These are phyloP conservation scores for Tanozyma kutaoensis DNA, from an alignment of 805 yeast species.

Conservation along the genomic window DNA sequence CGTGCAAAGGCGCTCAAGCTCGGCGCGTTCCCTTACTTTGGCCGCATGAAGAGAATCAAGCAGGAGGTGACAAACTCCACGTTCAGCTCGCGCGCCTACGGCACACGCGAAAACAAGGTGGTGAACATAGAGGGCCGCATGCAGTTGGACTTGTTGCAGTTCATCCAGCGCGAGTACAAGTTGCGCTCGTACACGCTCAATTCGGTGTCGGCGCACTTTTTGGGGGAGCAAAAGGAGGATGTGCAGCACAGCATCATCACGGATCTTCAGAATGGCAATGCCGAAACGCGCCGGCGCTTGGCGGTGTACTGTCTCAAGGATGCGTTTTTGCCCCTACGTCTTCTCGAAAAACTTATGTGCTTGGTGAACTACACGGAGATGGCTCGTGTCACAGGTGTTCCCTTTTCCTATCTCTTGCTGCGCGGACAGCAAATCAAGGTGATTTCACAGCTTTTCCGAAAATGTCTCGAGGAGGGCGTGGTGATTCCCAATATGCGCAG, in stretches of 20 bases:
- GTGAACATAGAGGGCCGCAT: constrained; percentile 92
- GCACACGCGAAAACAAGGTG: constrained; percentile 85
- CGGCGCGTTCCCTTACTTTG: constrained; percentile 70
- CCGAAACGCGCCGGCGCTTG: constrained; percentile 85
- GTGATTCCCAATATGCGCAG: constrained; percentile 84
- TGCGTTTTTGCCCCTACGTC: constrained; percentile 81
- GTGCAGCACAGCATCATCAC: constrained; percentile 96
- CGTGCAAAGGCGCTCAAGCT: constrained; percentile 68
- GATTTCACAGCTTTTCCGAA: constrained; percentile 86
- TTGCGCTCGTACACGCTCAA: constrained; percentile 88
- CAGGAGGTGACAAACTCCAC: constrained; percentile 74
- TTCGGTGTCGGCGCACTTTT: constrained; percentile 86
- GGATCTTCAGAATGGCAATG: constrained; percentile 81
- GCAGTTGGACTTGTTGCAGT: constrained; percentile 87
- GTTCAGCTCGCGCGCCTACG: constrained; percentile 91
- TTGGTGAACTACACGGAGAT: constrained; percentile 94
- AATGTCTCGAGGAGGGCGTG: constrained; percentile 75
- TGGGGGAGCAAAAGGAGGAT: constrained; percentile 95
- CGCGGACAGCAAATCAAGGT: constrained; percentile 98
- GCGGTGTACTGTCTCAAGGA: constrained; percentile 97
- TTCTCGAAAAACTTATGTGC: constrained; percentile 90
- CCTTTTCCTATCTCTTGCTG: constrained; percentile 74
- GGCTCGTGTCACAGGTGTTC: constrained; percentile 99
- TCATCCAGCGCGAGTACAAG: constrained; percentile 89
- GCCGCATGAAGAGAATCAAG: constrained; percentile 51